These are phyloP conservation scores for Centaurea solstitialis DNA, from an alignment of 129 eudicot genomes.

Conservation along the genomic window DNA sequence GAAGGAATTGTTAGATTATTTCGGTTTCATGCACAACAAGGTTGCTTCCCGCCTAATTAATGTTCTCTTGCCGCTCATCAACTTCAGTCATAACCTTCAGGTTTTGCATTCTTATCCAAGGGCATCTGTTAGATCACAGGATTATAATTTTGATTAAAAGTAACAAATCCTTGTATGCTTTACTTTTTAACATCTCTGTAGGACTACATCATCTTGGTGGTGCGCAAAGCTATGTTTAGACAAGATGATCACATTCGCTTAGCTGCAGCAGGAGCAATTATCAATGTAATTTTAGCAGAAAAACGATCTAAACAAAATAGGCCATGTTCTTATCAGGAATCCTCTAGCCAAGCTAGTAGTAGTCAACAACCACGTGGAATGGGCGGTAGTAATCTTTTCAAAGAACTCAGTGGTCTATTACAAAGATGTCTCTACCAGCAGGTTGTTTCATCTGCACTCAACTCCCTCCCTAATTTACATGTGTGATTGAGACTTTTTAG, in stretches of 20 bases:
- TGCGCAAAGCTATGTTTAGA: constrained; percentile 82
- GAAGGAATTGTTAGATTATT: constrained; percentile 80
- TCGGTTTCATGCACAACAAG: constrained; percentile 57
- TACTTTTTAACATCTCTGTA: constrained; percentile 18
- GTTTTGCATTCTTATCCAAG: constrained; percentile 41
- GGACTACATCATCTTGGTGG: constrained; percentile 75
- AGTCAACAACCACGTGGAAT: constrained; percentile 58
- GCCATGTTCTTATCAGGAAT: constrained; percentile 58
- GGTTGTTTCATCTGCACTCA: constrained; percentile 34
- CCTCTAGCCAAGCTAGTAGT: constrained; percentile 84
- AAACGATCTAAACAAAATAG: constrained; percentile 50
- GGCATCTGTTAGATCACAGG: not conserved
- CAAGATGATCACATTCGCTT: constrained; percentile 67
- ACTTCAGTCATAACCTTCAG: constrained; percentile 67
- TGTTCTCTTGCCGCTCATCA: constrained; percentile 63
- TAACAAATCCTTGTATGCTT: not conserved
- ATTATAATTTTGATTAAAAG: not conserved
- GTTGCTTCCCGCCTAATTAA: constrained; percentile 53
- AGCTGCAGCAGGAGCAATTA: constrained; percentile 66
- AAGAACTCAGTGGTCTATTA: constrained; percentile 73
- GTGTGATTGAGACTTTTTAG: constrained; percentile 19
- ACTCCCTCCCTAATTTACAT: not conserved
- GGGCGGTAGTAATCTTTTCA: constrained; percentile 56
- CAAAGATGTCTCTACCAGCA: constrained; percentile 85
- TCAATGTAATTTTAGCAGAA: constrained; percentile 58